These are phyloP conservation scores for Ganoderma leucocontextum DNA, from an alignment of 1,284 basidiomycete species.

Conservation along the genomic window DNA sequence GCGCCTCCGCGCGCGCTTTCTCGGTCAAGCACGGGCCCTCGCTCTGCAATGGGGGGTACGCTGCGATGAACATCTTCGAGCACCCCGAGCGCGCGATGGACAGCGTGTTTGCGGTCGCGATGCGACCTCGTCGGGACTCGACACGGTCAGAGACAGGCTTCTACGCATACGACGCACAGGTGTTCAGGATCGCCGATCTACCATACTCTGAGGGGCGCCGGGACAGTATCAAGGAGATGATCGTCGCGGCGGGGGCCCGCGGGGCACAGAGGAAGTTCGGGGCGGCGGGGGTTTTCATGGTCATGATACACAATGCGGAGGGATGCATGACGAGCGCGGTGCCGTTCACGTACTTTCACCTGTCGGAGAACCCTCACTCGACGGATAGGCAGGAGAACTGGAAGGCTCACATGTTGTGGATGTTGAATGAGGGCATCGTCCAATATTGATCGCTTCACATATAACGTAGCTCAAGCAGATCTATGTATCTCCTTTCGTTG, in stretches of 20 bases:
- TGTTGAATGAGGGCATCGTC: constrained; percentile 34
- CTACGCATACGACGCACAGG: constrained; percentile 24
- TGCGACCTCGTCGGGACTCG: constrained; percentile 24
- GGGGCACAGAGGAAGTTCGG: constrained; percentile 28
- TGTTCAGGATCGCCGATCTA: constrained; percentile 25
- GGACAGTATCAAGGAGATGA: constrained; percentile 32
- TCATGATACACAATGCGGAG: constrained; percentile 22
- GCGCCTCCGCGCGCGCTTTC: constrained; percentile 34
- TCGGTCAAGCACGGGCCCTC: constrained; percentile 36
- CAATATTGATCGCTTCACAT: not conserved
- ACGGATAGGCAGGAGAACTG: constrained; percentile 22
- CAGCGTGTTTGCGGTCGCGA: constrained; percentile 29
- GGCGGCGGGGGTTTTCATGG: constrained; percentile 32
- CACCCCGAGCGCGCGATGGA: constrained; percentile 28
- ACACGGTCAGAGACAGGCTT: constrained; percentile 33
- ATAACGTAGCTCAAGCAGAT: not conserved
- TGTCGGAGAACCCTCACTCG: constrained; percentile 19
- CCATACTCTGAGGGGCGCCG: constrained; percentile 23
- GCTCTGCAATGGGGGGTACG: constrained; percentile 29
- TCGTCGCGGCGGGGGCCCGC: constrained; percentile 14
- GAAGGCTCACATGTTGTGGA: constrained; percentile 31
- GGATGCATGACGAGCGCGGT: constrained; percentile 34
- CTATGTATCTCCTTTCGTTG: not conserved
- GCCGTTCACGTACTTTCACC: constrained; percentile 22
- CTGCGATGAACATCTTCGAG: constrained; percentile 31